Evolutionary conservation across 139 green algal species (phyloP), one percentile per base, ranked within the genome.

Genomic region (Chloropicon primus): DNA sequence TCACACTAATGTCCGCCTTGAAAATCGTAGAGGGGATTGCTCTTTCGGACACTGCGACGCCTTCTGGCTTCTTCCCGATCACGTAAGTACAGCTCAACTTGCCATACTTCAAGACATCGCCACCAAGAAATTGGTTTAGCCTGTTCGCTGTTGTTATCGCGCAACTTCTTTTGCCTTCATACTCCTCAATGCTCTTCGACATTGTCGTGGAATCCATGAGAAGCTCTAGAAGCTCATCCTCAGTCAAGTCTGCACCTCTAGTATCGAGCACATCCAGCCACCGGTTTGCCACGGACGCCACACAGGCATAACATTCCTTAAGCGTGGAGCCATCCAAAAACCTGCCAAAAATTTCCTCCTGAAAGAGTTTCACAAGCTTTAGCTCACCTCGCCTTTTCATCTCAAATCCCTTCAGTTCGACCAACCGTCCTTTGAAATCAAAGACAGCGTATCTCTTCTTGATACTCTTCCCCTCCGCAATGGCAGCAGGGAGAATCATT

Each of bases 401-500:
- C 87, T 96, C 91, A 85, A 97, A 97, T 21, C 93, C 91, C 84
- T 85, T 80, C 74, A 78, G 25, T 1, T 53, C 1, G n/a, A 26
- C 10, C 28, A 71, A 25, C 24, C 27, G 28, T 5, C 24, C 88
- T 86, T 98, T 98, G 53, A 86, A 82, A 80, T 97, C 96, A 90
- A 97, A 97, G 54, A 97, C 92, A 0, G 92, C 92, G 79, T 97
- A 97, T n/a, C 95, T 92, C 89, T 99, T 99, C 88, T 99, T 99
- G 87, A 99, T 97, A 27, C 92, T 86, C 83, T 96, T 94, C 74
- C 94, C 95, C 86, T 99, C 95, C 84, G 98, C 93, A 83, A 97
- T 96, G 82, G 86, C 93, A 26, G 95, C 95, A 1, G 95, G 95
- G 76, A 97, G 84, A 54, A 97, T 89, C 92, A 97, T 97, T 73